Base-by-base conservation (phyloP, 1,284 basidiomycete species). In the Agaricales sp. region DNA sequence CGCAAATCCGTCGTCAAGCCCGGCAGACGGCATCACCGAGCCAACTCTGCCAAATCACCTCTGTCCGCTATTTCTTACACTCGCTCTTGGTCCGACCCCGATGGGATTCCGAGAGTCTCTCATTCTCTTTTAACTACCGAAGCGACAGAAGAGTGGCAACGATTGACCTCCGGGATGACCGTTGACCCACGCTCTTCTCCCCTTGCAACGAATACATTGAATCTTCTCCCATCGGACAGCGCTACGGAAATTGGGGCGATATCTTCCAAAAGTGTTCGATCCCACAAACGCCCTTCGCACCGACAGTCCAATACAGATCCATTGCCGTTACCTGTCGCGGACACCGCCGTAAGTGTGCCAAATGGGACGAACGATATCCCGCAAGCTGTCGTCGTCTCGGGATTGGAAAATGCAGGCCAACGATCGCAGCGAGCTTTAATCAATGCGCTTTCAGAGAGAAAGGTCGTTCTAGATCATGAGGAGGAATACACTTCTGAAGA, bases 311-410 rank as follows among this genome's bases (percentile, higher is more conserved):
- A 45, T 35, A 50, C 49, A 12, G 54, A 55, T 20, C 30, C 45
- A 38, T 48, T 55, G n/a, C 37, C 25, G 22, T 13, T 35, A 25
- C 43, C 37, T 48, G 39, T 47, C 48, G 47, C 20, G 55, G 53
- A 43, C 46, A 52, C 47, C 45, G 51, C 52, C 45, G 52, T 43
- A 22, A 44, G 35, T 53, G 57, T 20, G 54, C 52, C 48, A 49
- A 54, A 53, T 48, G 52, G 48, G 45, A 52, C 23, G 51, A 50
- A 65, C 38, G 56, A 61, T 19, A 59, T 84, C 3, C 82, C 87
- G 0, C 69, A 73, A 41, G 84, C 77, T 1, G 63, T 90, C 1
- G 80, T 89, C 4, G 61, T 88, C 4, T 78, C 83, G 1, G 80
- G 82, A 0, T 67, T 90, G 13, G 86, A 90, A 55, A 62, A 80